A percentile compares a stretch with the other conserved stretches of the same genome.
Evolutionary conservation across 2,329 filamentous ascomycete genomes (phyloP).

Genomic region (Emmonsia crescens): DNA sequence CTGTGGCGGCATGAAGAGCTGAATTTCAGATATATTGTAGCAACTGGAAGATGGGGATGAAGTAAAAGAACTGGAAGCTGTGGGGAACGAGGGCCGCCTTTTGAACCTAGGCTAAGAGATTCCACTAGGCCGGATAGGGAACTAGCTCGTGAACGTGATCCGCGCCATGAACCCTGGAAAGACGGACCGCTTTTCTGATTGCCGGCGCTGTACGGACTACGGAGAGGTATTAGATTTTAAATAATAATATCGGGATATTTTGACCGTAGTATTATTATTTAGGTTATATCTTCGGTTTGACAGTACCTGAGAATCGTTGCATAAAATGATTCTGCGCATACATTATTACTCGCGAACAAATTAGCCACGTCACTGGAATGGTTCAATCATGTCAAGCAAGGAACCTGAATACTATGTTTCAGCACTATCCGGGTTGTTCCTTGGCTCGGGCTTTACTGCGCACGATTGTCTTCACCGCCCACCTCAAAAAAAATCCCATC

Average conservation of each 20-base stretch:
- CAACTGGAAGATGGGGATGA: slow-evolving; percentile 18
- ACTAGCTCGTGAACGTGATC: slow-evolving; percentile 26
- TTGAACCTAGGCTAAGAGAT: slow-evolving; percentile 28
- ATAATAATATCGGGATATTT: neutral
- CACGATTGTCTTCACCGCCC: neutral
- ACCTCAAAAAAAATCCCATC: neutral
- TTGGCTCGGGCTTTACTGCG: neutral
- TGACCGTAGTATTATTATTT: neutral
- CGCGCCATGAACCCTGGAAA: slow-evolving; percentile 9
- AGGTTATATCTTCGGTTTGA: too few species aligned
- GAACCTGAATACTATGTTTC: neutral
- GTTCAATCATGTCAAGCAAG: neutral
- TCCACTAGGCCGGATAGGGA: slow-evolving; percentile 8
- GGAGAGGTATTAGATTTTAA: neutral
- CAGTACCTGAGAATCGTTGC: neutral
- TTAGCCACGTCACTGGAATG: neutral
- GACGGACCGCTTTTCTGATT: neutral
- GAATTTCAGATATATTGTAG: slow-evolving; percentile 13
- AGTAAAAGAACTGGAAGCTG: slow-evolving; percentile 17
- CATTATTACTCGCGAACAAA: neutral
- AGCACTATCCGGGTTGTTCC: neutral
- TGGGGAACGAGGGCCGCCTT: slow-evolving; percentile 19
- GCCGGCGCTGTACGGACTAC: neutral
- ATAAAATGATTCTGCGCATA: neutral
- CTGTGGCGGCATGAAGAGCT: slow-evolving; percentile 31